phyloP scores from a whole-genome alignment of 1,284 basidiomycete genomes.

The Boletus holoroseus region DNA sequence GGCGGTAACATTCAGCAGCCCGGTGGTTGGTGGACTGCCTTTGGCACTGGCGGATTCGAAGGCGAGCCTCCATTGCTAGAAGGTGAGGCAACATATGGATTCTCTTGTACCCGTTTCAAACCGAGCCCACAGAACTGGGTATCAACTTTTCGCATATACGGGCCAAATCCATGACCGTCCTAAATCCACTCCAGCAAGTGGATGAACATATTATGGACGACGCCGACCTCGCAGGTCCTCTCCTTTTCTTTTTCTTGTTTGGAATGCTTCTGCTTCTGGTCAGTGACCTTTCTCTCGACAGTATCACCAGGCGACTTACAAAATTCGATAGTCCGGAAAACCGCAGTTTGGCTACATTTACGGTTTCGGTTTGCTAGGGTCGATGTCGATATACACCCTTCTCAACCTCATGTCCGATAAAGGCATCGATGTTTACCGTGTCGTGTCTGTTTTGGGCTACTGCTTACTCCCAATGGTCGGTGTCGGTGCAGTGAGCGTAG shows the following conservation, averaged over 20 bases:
- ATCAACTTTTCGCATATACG: constrained; percentile 97
- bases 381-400: constrained; percentile 89
- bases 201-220: constrained; percentile 99
- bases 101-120: not conserved
- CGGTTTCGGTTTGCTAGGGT: constrained; percentile 92
- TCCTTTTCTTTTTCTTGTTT: constrained; percentile 93
- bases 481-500: constrained; percentile 86
- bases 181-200: constrained; percentile 85
- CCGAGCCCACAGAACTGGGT: constrained; percentile 70
- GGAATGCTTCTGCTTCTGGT: constrained; percentile 88
- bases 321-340: constrained; percentile 78
- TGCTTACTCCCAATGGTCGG: constrained; percentile 96
- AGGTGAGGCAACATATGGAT: constrained; percentile 48
- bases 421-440: constrained; percentile 94
- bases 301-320: not conserved
- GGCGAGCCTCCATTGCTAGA: constrained; percentile 90
- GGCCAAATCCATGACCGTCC: constrained; percentile 89
- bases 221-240: constrained; percentile 93
- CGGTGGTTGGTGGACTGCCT: constrained; percentile 90
- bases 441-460: constrained; percentile 94
- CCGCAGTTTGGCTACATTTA: constrained; percentile 99
- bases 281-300: constrained; percentile 34
- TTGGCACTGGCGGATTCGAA: constrained; percentile 92
- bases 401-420: constrained; percentile 97
- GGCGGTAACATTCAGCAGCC: constrained; percentile 62